Base-by-base conservation (phyloP, 257 asterid species). In the Salvia miltiorrhiza region DNA sequence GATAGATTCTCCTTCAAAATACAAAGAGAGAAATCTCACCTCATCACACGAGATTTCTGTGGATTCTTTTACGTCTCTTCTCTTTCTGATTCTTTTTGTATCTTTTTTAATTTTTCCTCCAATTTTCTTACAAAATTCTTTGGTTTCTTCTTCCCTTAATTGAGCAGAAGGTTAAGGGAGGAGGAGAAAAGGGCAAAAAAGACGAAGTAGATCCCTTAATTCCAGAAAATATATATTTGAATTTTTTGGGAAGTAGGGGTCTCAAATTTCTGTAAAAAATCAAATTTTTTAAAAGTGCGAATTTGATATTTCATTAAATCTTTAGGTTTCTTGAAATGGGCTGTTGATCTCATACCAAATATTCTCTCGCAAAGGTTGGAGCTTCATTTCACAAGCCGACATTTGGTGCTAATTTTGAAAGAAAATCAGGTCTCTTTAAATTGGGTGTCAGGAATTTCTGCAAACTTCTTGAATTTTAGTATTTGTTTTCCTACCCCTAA, bases 41-140 rank as follows among this genome's bases (percentile, higher is more conserved):
- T n/a, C n/a, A n/a, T n/a, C n/a, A n/a, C n/a, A n/a, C n/a, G n/a
- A n/a, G n/a, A n/a, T n/a, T n/a, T n/a, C n/a, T n/a, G n/a, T n/a
- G n/a, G n/a, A n/a, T n/a, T n/a, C n/a, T n/a, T n/a, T n/a, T n/a
- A n/a, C n/a, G n/a, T n/a, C n/a, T n/a, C n/a, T n/a, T n/a, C n/a
- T 59, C 56, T 43, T 39, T 70, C 54, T 17, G 76, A 77, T 69
- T 76, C 74, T 43, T 58, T 30, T 69, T 56, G 73, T 69, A 77
- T 67, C 85, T 49, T 44, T 60, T 59, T 12, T 11, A 77, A 26
- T 54, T 35, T 37, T 21, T 4, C 35, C 60, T 61, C 76, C 55
- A 26, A 37, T 60, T 45, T 60, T 57, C 72, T 57, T 64, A 75
- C 59, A 41, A 55, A 76, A 45, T 54, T 79, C 70, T 47, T 70